Base-by-base conservation (phyloP, 1,284 basidiomycete species). In the Wallemia ichthyophaga region DNA sequence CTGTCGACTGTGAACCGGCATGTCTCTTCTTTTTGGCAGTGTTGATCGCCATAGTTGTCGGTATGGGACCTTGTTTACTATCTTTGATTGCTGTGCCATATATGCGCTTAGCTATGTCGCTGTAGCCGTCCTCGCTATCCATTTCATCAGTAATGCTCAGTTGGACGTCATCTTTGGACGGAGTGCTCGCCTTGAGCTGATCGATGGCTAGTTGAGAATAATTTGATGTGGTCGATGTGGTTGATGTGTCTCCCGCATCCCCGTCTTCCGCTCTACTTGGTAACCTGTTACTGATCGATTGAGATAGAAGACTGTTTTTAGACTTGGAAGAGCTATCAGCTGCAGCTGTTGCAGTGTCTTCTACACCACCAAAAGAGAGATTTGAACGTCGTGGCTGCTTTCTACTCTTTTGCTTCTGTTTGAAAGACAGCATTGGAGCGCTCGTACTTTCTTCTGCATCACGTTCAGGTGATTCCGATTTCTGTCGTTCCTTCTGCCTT, bases 181-280 rank as follows among this genome's bases (percentile, higher is more conserved):
- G 79, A 0, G 85, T 89, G 61, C 75, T 80, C 1, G 85, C 84
- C 72, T 85, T 89, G 53, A 92, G 75, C 66, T 89, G 77, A 23
- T 80, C 77, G 17, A 92, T 75, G 67, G 88, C 81, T 59, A 80
- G 81, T 26, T 77, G 73, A 61, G 82, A 81, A 67, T 94, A 94
- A 15, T 65, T 68, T 0, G 81, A 79, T 1, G 71, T 73, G 65
- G 67, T 67, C 1, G 74, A 67, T 32, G n/a, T n/a, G n/a, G n/a
- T n/a, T n/a, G n/a, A n/a, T n/a, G n/a, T n/a, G n/a, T n/a, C n/a
- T n/a, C n/a, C n/a, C n/a, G n/a, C n/a, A n/a, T n/a, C n/a, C 59
- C 58, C 68, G 19, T 31, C 28, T 7, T 17, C 28, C 28, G 17
- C 28, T 7, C n/a, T 21, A 11, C 5, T 5, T 48, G 37, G 11